Evolutionary conservation across 106 monocot species (phyloP).

Genomic region (Phalaenopsis aphrodite): DNA sequence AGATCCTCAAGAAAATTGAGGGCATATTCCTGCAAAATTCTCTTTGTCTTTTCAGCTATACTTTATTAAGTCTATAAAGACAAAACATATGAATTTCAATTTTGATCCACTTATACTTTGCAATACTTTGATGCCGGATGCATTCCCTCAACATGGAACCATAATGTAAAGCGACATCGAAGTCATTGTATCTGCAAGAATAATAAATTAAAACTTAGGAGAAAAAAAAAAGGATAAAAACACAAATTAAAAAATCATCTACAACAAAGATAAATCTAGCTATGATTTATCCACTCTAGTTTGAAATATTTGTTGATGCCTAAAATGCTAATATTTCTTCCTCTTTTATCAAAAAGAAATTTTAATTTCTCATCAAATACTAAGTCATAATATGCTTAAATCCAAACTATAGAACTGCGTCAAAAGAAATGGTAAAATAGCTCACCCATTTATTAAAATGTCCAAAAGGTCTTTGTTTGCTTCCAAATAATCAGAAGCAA

Average conservation of each 20-base stretch:
- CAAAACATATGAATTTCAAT: not conserved
- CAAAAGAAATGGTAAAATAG: constrained; percentile 2
- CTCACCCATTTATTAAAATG: constrained; percentile 8
- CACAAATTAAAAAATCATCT: not conserved
- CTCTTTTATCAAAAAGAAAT: not conserved
- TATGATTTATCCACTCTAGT: not conserved
- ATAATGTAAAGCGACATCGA: constrained; percentile 82
- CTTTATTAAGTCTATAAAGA: not conserved
- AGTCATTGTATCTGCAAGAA: constrained; percentile 49
- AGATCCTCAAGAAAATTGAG: not conserved
- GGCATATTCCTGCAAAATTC: not conserved
- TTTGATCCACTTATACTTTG: constrained; percentile 41
- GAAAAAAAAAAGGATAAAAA: not conserved
- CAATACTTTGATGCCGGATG: constrained; percentile 88
- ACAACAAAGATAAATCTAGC: not conserved
- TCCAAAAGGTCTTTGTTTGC: constrained; percentile 70
- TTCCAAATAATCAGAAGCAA: constrained; percentile 92
- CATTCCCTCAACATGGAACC: constrained; percentile 84
- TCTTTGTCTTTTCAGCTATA: not conserved
- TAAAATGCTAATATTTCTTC: not conserved
- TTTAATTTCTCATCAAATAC: not conserved
- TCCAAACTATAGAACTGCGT: not conserved
- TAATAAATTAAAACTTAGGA: not conserved
- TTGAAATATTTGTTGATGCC: not conserved
- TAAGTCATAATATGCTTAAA: not conserved